These are phyloP conservation scores for Penicillium argentinense DNA, from an alignment of 495 filamentous ascomycete species.

Conservation along the genomic window DNA sequence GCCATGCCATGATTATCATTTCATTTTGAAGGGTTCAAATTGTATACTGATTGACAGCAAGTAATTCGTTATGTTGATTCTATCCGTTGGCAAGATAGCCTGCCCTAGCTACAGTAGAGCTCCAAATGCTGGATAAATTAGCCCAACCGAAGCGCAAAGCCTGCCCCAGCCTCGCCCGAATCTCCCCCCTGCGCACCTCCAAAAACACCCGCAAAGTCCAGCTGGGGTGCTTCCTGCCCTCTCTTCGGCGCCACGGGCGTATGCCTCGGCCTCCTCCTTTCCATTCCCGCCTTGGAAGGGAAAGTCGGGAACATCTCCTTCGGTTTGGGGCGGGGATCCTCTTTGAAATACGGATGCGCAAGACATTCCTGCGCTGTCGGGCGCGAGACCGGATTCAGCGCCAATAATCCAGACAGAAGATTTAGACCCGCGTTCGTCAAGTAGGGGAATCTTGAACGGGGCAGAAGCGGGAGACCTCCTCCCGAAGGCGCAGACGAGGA, in stretches of 20 bases:
- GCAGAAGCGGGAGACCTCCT: conserved; percentile 32
- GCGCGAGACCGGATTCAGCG: conserved; percentile 70
- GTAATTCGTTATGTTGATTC: too few species aligned
- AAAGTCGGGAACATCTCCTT: conserved; percentile 90
- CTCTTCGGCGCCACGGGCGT: conserved; percentile 87
- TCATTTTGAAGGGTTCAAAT: not conserved
- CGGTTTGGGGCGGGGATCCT: conserved; percentile 84
- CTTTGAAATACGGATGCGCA: conserved; percentile 79
- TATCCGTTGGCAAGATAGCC: too few species aligned
- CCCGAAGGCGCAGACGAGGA: conserved; percentile 27
- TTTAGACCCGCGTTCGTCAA: conserved; percentile 72
- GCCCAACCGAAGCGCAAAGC: conserved; percentile 76
- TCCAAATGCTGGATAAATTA: too few species aligned
- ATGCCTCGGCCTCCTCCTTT: conserved; percentile 68
- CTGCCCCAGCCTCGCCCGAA: conserved; percentile 74
- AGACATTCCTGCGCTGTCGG: conserved; percentile 72
- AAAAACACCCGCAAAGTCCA: conserved; percentile 73
- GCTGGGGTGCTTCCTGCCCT: conserved; percentile 65
- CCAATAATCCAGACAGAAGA: conserved; percentile 67
- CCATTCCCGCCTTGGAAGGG: conserved; percentile 90
- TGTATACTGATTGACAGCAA: too few species aligned
- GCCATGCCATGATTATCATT: too few species aligned
- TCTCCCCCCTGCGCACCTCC: conserved; percentile 72
- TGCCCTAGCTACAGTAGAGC: too few species aligned
- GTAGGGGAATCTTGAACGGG: conserved; percentile 74